phyloP scores from a whole-genome alignment of 192 early-diverging fungal species.

The Coemansia sp. region DNA sequence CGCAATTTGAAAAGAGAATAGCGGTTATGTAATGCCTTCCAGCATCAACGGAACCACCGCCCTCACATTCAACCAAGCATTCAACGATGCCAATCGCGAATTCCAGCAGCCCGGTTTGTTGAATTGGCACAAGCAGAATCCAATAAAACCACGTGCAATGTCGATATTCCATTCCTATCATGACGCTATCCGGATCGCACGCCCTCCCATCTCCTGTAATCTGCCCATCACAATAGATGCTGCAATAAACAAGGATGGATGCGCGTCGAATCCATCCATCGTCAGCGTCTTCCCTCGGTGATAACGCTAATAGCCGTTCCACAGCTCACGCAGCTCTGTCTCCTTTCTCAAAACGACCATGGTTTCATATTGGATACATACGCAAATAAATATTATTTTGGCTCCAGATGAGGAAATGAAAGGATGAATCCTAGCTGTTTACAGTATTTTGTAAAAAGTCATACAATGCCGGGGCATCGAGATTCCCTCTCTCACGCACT shows the following conservation, averaged over 20 bases:
- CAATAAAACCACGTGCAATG: background rate
- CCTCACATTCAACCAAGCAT: background rate
- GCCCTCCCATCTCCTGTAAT: too few relatives aligned
- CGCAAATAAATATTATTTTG: constrained; percentile 40
- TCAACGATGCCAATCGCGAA: background rate
- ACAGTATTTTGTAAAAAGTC: background rate
- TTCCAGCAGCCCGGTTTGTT: background rate
- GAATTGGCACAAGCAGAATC: background rate
- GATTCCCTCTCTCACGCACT: too few relatives aligned
- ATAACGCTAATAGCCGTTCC: background rate
- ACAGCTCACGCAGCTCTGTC: background rate
- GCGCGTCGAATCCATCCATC: constrained; percentile 19
- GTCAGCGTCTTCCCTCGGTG: background rate
- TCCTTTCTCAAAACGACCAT: constrained; percentile 3
- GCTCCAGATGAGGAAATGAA: constrained; percentile 38
- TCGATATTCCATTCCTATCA: background rate
- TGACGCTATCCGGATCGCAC: too few relatives aligned
- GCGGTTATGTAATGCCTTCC: background rate
- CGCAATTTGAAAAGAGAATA: background rate
- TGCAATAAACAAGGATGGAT: constrained; percentile 1
- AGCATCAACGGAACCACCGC: background rate
- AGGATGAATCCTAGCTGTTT: constrained; percentile 21
- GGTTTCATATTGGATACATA: constrained; percentile 21
- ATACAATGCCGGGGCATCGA: too few relatives aligned
- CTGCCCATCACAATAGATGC: background rate